phyloP scores from a whole-genome alignment of 306 rosid species.

The Elaeagnus macrophylla region DNA sequence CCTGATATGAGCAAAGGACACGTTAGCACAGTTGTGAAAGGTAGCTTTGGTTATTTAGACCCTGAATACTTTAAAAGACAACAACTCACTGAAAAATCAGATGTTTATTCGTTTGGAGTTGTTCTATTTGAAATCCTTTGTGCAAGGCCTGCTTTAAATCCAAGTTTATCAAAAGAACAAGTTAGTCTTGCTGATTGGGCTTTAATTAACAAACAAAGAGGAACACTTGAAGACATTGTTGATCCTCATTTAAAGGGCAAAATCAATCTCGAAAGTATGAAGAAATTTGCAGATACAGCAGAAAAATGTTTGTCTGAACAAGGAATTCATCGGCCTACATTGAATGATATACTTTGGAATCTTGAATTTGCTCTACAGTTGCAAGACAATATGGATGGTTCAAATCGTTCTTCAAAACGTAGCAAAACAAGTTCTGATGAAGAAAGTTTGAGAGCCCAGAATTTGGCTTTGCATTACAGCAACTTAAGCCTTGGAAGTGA shows the following conservation, averaged over 20 bases:
- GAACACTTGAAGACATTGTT: conserved; percentile 22
- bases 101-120: conserved; percentile 42
- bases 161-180: conserved; percentile 35
- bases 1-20: conserved; percentile 25
- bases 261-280: conserved; percentile 19
- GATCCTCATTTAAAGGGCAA: conserved; percentile 28
- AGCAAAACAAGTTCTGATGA: too few relatives aligned
- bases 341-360: conserved; percentile 44
- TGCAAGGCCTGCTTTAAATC: conserved; percentile 36
- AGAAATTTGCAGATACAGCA: conserved; percentile 29
- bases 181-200: conserved; percentile 43
- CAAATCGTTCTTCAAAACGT: too few relatives aligned
- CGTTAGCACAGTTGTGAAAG: conserved; percentile 38
- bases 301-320: conserved; percentile 29
- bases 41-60: conserved; percentile 45
- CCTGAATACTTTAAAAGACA: conserved; percentile 36
- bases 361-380: conserved; percentile 1
- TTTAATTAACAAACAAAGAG: conserved; percentile 12
- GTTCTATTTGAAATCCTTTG: conserved; percentile 40
- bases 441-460: too few relatives aligned
- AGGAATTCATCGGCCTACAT: conserved; percentile 35
- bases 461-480: too few relatives aligned
- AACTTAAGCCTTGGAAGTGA: too few relatives aligned
- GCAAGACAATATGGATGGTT: too few relatives aligned
- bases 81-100: conserved; percentile 33